These are phyloP conservation scores for Nicotiana attenuata DNA, from an alignment of 257 asterid species.

Conservation along the genomic window DNA sequence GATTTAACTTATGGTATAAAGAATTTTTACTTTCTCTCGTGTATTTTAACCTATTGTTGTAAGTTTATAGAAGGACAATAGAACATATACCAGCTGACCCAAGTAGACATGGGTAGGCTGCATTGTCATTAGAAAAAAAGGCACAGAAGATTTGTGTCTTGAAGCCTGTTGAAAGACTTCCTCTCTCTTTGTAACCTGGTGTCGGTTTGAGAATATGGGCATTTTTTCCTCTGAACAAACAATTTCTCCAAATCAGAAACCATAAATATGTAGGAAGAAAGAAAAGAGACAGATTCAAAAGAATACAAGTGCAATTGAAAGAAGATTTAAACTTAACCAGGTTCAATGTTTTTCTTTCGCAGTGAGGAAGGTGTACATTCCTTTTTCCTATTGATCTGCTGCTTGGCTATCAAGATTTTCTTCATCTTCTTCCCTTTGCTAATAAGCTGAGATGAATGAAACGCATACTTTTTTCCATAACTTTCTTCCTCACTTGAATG, in stretches of 20 bases:
- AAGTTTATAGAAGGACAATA: too few species aligned
- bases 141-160: not conserved
- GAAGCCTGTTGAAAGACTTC: not conserved
- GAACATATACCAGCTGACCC: not conserved
- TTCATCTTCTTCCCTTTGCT: not conserved
- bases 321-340: not conserved
- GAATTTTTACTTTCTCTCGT: not conserved
- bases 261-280: not conserved
- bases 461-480: not conserved
- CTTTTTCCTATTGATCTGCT: not conserved
- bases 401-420: not conserved
- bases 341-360: not conserved
- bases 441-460: not conserved
- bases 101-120: conserved; percentile 7
- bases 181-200: not conserved
- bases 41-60: not conserved
- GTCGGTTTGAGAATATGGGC: not conserved
- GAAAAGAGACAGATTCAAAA: not conserved
- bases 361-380: not conserved
- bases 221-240: not conserved
- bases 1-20: not conserved
- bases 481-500: not conserved
- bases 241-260: not conserved
- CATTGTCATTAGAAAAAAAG: conserved; percentile 11
- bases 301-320: not conserved